Percentiles rank a stretch among this genome's conserved stretches.
Conservation (phyloP, 1,284 basidiomycete species). For the Ustilago cynodontis region DNA sequence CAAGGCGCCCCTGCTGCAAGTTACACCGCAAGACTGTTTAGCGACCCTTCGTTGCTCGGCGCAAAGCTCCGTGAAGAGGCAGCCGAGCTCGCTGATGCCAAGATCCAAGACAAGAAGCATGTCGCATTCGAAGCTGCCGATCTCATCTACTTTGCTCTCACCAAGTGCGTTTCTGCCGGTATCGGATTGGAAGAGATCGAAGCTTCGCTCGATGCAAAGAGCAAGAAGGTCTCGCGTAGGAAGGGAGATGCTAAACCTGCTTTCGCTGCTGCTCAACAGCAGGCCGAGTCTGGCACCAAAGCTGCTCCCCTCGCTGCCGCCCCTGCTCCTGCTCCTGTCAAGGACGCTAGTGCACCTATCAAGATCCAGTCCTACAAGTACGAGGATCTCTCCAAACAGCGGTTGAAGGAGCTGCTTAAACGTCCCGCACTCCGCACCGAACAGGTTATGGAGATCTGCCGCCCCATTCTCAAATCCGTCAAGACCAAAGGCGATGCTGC, state of each 20-base stretch:
- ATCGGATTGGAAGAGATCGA: slow-evolving; percentile 89
- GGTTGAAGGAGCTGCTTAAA: slow-evolving; percentile 80
- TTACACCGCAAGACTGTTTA: slow-evolving; percentile 91
- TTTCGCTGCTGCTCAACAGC: slow-evolving; percentile 74
- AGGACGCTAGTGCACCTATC: slow-evolving; percentile 72
- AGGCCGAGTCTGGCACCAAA: slow-evolving; percentile 64
- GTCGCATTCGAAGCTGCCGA: slow-evolving; percentile 98
- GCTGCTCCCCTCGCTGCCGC: slow-evolving; percentile 26
- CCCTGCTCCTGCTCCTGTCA: slow-evolving; percentile 32
- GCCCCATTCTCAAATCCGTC: slow-evolving; percentile 92
- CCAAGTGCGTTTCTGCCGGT: slow-evolving; percentile 86
- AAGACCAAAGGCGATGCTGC: slow-evolving; percentile 86
- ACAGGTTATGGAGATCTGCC: slow-evolving; percentile 94
- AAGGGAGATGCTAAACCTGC: slow-evolving; percentile 94
- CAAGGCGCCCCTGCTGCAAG: slow-evolving; percentile 85
- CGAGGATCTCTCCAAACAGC: slow-evolving; percentile 72
- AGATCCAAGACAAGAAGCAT: slow-evolving; percentile 78
- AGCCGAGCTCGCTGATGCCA: slow-evolving; percentile 90
- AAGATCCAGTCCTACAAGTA: slow-evolving; percentile 62
- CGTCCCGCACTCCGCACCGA: slow-evolving; percentile 92
- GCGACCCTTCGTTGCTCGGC: slow-evolving; percentile 82
- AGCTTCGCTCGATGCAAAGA: slow-evolving; percentile 84
- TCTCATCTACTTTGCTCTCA: slow-evolving; percentile 91
- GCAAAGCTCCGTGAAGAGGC: slow-evolving; percentile 99
- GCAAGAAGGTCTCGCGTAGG: slow-evolving; percentile 86